A percentile compares a stretch with the other conserved stretches of the same genome.
phyloP scores from a whole-genome alignment of 2,329 filamentous ascomycete genomes.

The Sporothrix dimorphospora region DNA sequence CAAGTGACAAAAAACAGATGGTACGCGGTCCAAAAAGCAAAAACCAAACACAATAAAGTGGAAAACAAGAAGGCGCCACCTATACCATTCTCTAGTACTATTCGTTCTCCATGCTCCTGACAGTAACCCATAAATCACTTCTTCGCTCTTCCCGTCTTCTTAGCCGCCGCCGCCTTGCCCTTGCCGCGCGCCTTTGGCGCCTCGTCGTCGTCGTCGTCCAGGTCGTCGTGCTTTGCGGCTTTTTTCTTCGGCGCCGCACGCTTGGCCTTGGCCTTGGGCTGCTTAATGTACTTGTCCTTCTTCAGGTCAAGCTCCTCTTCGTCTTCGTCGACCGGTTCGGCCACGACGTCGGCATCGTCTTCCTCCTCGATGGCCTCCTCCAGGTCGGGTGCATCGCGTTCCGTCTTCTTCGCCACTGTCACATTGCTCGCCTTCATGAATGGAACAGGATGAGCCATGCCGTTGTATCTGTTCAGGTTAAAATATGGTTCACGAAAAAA shows the following conservation, averaged over 20 bases:
- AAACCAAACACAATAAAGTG: not conserved
- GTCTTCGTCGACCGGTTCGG: conserved; percentile 67
- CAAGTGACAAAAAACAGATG: not conserved
- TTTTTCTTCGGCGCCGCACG: conserved; percentile 49
- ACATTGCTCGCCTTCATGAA: conserved; percentile 93
- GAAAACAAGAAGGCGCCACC: not conserved
- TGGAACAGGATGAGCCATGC: conserved; percentile 81
- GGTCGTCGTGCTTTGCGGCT: conserved; percentile 44
- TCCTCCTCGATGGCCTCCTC: conserved; percentile 96
- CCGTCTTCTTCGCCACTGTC: conserved; percentile 68
- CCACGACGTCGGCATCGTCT: conserved; percentile 73
- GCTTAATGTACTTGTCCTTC: conserved; percentile 95
- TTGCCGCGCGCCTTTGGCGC: conserved; percentile 51
- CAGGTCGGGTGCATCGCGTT: conserved; percentile 83
- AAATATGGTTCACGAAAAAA: not conserved
- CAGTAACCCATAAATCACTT: not conserved
- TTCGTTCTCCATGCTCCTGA: not conserved
- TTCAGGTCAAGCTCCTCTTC: conserved; percentile 80
- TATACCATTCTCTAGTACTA: not conserved
- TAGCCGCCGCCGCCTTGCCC: conserved; percentile 55
- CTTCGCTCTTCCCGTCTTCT: conserved; percentile 48
- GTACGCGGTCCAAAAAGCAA: not conserved
- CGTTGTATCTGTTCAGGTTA: conserved; percentile 70
- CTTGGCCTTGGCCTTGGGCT: conserved; percentile 72
- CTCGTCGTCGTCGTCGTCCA: conserved; percentile 52